Evolutionary conservation across 225 moss, liverwort and hornwort genomes (phyloP), one percentile per base, ranked within the genome.

Genomic region (Physcomitrellopsis africana): DNA sequence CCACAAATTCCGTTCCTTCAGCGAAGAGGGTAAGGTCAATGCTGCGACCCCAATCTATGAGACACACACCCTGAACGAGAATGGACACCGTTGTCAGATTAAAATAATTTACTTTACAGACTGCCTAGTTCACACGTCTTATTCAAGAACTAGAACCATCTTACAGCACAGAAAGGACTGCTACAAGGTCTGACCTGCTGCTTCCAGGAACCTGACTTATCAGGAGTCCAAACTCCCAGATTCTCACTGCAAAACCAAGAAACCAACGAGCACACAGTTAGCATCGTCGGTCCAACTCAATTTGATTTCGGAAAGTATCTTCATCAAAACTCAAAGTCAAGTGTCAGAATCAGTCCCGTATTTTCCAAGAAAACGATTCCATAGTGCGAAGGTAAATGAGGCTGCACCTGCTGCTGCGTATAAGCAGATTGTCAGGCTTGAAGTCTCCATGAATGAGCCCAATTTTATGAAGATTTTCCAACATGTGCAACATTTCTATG

Each of bases 41-140:
- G 74, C 99, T 99, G 69, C 99, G 90, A 78, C 99, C 99, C 93
- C 94, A 99, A 78, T 99, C 99, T 75, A 99, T 95, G 57, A 99
- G 86, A 65, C 81, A 89, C 68, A 99, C 86, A 23, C 99, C 99
- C 95, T 99, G 88, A 54, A 67, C n/a, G 71, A 41, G 62, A 68
- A 72, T 32, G 67, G 37, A 68, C 46, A 75, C 29, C 26, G 19
- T 19, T 55, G 14, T 46, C 17, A 71, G 68, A 37, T 16, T 56
- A 5, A 55, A 29, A 47, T 14, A 3, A 67, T 7, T 23, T 10
- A 59, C 16, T 73, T 2, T 53, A 6, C 10, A 48, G 18, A 29
- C 57, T 49, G 22, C 22, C 4, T 64, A 11, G 17, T 45, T 65
- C 55, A 63, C 44, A 29, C 43, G 55, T 43, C 57, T 9, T 43